Percentiles rank a stretch among this genome's conserved stretches.
phyloP scores from a whole-genome alignment of 352 stramenopile species.

The Phytophthora hibernalis region DNA sequence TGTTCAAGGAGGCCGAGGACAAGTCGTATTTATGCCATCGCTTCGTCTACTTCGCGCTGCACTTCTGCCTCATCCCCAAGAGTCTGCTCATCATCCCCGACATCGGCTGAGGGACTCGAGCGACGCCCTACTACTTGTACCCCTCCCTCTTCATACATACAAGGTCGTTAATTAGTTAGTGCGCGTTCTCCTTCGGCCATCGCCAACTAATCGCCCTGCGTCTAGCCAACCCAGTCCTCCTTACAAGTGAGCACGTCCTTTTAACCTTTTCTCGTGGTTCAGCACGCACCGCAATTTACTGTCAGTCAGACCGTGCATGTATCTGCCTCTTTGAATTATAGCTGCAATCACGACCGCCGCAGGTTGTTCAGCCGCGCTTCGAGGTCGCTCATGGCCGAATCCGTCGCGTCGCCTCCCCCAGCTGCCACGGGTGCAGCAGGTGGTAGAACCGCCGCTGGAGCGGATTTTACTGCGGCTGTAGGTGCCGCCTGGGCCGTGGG shows the following conservation, averaged over 20 bases:
- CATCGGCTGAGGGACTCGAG: constrained; percentile 44
- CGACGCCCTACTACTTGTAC: no score
- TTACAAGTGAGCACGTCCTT: constrained; percentile 1
- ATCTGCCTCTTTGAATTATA: constrained; percentile 9
- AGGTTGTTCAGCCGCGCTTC: constrained; percentile 98
- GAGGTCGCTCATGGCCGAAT: constrained; percentile 95
- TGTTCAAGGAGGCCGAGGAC: constrained; percentile 80
- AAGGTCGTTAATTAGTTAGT: neutral
- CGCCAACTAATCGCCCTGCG: no score
- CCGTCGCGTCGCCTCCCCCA: constrained; percentile 44
- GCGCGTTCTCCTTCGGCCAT: no score
- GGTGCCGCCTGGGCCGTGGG: constrained; percentile 60
- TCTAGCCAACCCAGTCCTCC: no score
- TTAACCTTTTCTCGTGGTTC: neutral
- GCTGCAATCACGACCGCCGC: constrained; percentile 61
- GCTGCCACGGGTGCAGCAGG: constrained; percentile 66
- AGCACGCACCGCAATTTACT: neutral
- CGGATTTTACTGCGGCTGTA: constrained; percentile 56
- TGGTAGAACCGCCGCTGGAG: constrained; percentile 42
- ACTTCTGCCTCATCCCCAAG: constrained; percentile 86
- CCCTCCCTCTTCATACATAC: neutral
- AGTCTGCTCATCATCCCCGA: constrained; percentile 86
- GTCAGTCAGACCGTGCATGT: neutral
- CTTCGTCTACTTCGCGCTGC: constrained; percentile 83
- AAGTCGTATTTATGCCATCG: constrained; percentile 82